These are phyloP conservation scores for Naganishia randhawae DNA, from an alignment of 768 basidiomycete species.

Conservation along the genomic window DNA sequence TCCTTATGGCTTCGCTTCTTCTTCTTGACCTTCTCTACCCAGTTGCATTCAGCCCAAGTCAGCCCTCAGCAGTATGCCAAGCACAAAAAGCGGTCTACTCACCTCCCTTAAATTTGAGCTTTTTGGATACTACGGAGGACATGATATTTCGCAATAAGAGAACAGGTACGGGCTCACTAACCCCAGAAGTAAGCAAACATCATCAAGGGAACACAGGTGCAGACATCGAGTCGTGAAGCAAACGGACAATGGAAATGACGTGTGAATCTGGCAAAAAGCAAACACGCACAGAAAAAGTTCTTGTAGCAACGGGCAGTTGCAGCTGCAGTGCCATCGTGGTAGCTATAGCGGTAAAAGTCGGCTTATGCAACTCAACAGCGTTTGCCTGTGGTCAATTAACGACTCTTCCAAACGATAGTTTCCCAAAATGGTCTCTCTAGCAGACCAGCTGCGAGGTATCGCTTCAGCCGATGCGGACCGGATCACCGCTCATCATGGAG, in stretches of 20 bases:
- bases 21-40: constrained; percentile 39
- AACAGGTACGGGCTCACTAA: too few relatives aligned
- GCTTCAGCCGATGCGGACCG: constrained; percentile 74
- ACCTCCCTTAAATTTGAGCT: constrained; percentile 50
- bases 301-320: not conserved
- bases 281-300: not conserved
- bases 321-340: too few relatives aligned
- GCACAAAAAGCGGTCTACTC: constrained; percentile 23
- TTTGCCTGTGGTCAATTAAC: too few relatives aligned
- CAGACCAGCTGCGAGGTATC: constrained; percentile 71
- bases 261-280: not conserved
- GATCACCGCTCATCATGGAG: constrained; percentile 61
- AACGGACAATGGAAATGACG: too few relatives aligned
- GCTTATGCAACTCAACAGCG: too few relatives aligned
- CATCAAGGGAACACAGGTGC: not conserved
- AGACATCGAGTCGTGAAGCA: too few relatives aligned
- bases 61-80: not conserved
- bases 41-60: not conserved
- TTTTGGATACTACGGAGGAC: constrained; percentile 42
- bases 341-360: too few relatives aligned
- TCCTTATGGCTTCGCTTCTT: constrained; percentile 47
- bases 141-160: constrained; percentile 24
- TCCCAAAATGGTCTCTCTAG: constrained; percentile 62
- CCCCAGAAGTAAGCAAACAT: too few relatives aligned
- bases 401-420: not conserved